Evolutionary conservation across 2,329 filamentous ascomycete species (phyloP).

Genomic region (Beauveria bassiana): DNA sequence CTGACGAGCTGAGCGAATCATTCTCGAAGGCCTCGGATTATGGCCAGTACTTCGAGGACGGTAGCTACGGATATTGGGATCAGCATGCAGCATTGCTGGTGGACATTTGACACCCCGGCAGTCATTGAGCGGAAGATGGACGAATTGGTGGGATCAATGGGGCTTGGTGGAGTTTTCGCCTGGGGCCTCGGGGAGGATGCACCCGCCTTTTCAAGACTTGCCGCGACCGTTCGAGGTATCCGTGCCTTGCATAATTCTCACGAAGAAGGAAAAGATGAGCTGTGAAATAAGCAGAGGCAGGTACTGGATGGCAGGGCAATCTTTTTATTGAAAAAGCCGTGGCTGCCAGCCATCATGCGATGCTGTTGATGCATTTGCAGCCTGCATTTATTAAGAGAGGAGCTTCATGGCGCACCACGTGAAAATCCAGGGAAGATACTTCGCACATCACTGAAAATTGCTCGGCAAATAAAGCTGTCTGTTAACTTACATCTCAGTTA

Average conservation of each 20-base stretch:
- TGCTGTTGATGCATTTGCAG: too few relatives aligned
- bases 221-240: conserved; percentile 24
- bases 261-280: conserved; percentile 20
- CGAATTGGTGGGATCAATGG: conserved; percentile 45
- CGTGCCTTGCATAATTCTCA: conserved; percentile 4
- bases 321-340: not conserved
- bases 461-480: not conserved
- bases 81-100: conserved; percentile 51
- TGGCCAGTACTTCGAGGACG: conserved; percentile 48
- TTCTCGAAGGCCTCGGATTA: conserved; percentile 47
- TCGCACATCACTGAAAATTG: not conserved
- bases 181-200: conserved; percentile 68
- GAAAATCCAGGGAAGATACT: not conserved
- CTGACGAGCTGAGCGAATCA: conserved; percentile 44
- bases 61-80: conserved; percentile 66
- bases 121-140: conserved; percentile 56
- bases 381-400: too few relatives aligned
- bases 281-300: conserved; percentile 16
- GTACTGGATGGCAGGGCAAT: not conserved
- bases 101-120: conserved; percentile 63
- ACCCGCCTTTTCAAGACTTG: conserved; percentile 33
- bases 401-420: not conserved
- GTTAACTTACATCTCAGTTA: not conserved
- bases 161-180: conserved; percentile 64
- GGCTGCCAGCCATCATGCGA: not conserved